Base-by-base conservation (phyloP, 1,139 yeast genomes). In the Yamadazyma jaroonii region DNA sequence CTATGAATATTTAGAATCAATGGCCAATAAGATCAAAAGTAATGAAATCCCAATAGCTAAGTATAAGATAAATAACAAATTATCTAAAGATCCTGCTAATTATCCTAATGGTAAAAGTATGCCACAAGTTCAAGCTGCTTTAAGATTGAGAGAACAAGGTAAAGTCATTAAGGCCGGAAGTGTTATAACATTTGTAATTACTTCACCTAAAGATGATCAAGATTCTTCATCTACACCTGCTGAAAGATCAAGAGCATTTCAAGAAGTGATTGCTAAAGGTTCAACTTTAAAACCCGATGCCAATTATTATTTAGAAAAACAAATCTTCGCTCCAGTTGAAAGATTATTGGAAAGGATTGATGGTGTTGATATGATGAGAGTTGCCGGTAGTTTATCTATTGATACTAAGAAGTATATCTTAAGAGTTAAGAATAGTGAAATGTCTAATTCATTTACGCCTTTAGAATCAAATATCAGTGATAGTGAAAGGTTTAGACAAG, bases 71-170 rank as follows among this genome's bases (percentile, higher is more conserved):
- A 84, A 84, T 52, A 84, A 89, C n/a, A 76, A 74, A 45, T 64
- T 84, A 33, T 82, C 90, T 1, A 84, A 84, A 50, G 92, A 84
- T 54, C 94, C 94, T 7, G 65, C 64, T 15, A 77, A 77, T 38
- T 84, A 84, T 53, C 88, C 89, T 6, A 80, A 79, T 48, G 95
- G 89, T 17, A 84, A 85, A 52, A 70, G 77, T 17, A 85, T 87
- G 90, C 96, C 98, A 2, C 89, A 90, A 24, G 96, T 94, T 10
- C 95, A 84, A 57, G 97, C 89, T 29, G 99, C 97, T 0, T 67
- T 87, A 44, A 74, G 95, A 49, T 72, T 88, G 59, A 71, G 86
- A 47, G 77, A 75, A 9, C 81, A 79, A 47, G 97, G 97, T 26
- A 90, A 88, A 51, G 81, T 85, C 29, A 77, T 94, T 40, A 83